Conservation (phyloP, 2,329 filamentous ascomycete genomes). For the Trichophyton mentagrophytes region DNA sequence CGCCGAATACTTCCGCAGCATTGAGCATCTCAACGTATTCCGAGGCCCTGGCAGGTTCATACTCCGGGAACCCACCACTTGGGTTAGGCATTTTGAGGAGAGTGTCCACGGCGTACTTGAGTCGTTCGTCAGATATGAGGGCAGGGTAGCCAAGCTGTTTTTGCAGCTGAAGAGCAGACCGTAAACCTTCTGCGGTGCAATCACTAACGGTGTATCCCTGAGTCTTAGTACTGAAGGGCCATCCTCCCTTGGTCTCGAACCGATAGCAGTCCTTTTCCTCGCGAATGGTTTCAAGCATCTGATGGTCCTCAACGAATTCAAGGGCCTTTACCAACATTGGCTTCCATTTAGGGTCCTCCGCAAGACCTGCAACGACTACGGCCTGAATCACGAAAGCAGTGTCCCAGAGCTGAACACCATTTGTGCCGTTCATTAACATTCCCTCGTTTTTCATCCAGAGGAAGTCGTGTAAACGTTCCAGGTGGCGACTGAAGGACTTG, state of each 20-base stretch:
- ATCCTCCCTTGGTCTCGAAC: constrained; percentile 81
- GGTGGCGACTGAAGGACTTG: constrained; percentile 57
- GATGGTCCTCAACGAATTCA: constrained; percentile 76
- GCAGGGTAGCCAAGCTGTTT: constrained; percentile 61
- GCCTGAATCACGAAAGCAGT: constrained; percentile 82
- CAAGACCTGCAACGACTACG: constrained; percentile 63
- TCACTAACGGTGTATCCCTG: constrained; percentile 95
- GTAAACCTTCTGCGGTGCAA: constrained; percentile 82
- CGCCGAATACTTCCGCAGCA: constrained; percentile 88
- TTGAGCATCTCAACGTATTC: constrained; percentile 74
- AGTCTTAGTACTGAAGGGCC: constrained; percentile 85
- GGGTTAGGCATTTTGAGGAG: constrained; percentile 81
- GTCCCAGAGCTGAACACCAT: constrained; percentile 97
- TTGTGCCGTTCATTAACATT: constrained; percentile 90
- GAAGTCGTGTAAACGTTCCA: constrained; percentile 71
- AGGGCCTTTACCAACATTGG: constrained; percentile 75
- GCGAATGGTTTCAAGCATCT: constrained; percentile 70
- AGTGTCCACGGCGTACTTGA: constrained; percentile 82
- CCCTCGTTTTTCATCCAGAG: constrained; percentile 87
- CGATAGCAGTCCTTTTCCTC: constrained; percentile 74
- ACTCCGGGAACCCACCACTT: constrained; percentile 77
- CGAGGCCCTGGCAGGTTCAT: constrained; percentile 70
- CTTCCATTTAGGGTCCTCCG: constrained; percentile 61
- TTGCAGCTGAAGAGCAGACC: constrained; percentile 74
- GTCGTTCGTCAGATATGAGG: constrained; percentile 60